These are phyloP conservation scores for Gaultheria prostrata DNA, from an alignment of 148 eudicot genomes.

Conservation along the genomic window DNA sequence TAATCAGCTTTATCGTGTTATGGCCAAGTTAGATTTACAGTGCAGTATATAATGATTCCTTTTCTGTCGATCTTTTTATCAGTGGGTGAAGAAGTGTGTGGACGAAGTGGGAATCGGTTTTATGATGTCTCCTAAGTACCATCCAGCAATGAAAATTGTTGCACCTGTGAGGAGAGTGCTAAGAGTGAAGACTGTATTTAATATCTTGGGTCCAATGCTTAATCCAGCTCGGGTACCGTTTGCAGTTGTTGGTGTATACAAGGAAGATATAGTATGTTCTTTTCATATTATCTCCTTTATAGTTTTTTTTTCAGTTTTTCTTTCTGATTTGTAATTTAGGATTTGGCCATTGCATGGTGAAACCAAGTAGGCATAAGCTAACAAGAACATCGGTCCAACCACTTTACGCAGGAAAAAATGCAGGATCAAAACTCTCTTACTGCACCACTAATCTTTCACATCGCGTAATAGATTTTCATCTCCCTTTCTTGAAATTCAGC, in stretches of 20 bases:
- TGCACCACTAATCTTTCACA: not conserved
- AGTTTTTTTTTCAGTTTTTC: not conserved
- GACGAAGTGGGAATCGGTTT: constrained; percentile 85
- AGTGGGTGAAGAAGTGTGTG: constrained; percentile 32
- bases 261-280: constrained; percentile 55
- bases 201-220: constrained; percentile 89
- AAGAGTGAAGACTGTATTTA: constrained; percentile 82
- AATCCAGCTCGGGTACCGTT: constrained; percentile 92
- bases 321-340: not conserved
- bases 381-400: not conserved
- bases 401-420: not conserved
- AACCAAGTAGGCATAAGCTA: not conserved
- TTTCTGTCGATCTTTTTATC: constrained; percentile 1
- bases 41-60: not conserved
- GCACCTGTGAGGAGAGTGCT: constrained; percentile 81
- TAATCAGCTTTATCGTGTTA: not conserved
- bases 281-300: not conserved
- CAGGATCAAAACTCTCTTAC: not conserved
- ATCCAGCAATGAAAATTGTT: constrained; percentile 94
- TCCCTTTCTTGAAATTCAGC: not conserved
- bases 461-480: not conserved
- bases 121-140: constrained; percentile 92
- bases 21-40: not conserved
- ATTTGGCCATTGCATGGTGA: not conserved
- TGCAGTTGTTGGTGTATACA: constrained; percentile 90